phyloP scores from a whole-genome alignment of 2,329 filamentous ascomycete species.

The Pestalotiopsis fici region DNA sequence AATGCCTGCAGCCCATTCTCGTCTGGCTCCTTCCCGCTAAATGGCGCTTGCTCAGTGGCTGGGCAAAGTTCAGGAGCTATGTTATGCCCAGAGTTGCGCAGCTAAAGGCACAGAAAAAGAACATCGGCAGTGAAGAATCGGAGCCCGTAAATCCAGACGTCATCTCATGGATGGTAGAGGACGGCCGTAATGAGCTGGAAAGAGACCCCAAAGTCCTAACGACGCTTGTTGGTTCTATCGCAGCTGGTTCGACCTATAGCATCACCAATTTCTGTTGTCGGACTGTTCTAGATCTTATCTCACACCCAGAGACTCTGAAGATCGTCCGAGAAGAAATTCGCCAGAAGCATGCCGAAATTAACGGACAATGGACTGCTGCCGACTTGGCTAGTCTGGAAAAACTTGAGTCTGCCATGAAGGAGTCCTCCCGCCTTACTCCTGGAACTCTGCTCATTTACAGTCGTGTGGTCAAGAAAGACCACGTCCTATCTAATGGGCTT shows the following conservation, averaged over 20 bases:
- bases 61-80: slow-evolving; percentile 2
- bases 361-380: slow-evolving; percentile 9
- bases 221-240: neutral
- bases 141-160: neutral
- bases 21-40: slow-evolving; percentile 14
- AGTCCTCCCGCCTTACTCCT: slow-evolving; percentile 10
- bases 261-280: neutral
- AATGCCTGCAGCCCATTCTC: slow-evolving; percentile 7
- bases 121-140: neutral
- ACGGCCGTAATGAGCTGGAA: neutral
- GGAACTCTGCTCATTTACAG: slow-evolving; percentile 14
- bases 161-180: slow-evolving; percentile 14
- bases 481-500: slow-evolving; percentile 4
- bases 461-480: slow-evolving; percentile 13
- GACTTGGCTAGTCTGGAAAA: slow-evolving; percentile 13
- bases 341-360: neutral
- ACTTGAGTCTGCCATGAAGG: slow-evolving; percentile 18
- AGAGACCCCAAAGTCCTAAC: neutral
- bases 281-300: slow-evolving; percentile 4
- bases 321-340: slow-evolving; percentile 11
- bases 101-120: neutral
- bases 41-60: slow-evolving; percentile 6
- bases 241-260: slow-evolving; percentile 6
- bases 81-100: slow-evolving; percentile 7
- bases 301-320: slow-evolving; percentile 8